phyloP scores from a whole-genome alignment of 176 grass and related monocot genomes.

The Cenchrus purpureus region DNA sequence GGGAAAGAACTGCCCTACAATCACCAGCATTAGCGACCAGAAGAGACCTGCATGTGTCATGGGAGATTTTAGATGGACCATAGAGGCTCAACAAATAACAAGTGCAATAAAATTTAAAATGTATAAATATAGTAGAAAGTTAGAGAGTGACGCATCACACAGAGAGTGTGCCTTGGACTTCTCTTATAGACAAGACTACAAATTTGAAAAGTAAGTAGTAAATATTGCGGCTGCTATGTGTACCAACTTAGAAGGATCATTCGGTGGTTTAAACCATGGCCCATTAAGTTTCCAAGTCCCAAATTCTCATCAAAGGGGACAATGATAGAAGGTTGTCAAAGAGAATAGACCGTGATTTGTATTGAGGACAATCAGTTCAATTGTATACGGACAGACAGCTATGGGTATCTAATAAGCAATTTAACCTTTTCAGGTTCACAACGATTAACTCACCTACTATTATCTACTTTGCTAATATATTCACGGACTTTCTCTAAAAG shows the following conservation, averaged over 20 bases:
- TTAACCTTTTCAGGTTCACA: neutral
- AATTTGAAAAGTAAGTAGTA: neutral
- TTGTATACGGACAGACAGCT: neutral
- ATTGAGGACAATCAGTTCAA: neutral
- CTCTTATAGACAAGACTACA: neutral
- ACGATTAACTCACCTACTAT: neutral
- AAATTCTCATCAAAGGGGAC: neutral
- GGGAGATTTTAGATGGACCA: neutral
- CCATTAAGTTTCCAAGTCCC: neutral
- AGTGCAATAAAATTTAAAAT: constrained; percentile 8
- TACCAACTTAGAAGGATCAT: constrained; percentile 5
- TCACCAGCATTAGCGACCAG: constrained; percentile 92
- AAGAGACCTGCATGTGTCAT: constrained; percentile 62
- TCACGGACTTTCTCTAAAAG: neutral
- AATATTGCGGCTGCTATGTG: neutral
- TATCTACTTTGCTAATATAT: neutral
- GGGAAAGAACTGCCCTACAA: constrained; percentile 90
- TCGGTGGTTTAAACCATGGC: neutral
- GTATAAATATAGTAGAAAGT: neutral
- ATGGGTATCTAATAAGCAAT: neutral
- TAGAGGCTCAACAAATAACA: neutral
- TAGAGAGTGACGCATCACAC: neutral
- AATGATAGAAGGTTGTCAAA: neutral
- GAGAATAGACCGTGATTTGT: neutral
- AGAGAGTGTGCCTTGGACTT: neutral